Evolutionary conservation across 2,329 filamentous ascomycete species (phyloP).

Genomic region (Westerdykella ornata): DNA sequence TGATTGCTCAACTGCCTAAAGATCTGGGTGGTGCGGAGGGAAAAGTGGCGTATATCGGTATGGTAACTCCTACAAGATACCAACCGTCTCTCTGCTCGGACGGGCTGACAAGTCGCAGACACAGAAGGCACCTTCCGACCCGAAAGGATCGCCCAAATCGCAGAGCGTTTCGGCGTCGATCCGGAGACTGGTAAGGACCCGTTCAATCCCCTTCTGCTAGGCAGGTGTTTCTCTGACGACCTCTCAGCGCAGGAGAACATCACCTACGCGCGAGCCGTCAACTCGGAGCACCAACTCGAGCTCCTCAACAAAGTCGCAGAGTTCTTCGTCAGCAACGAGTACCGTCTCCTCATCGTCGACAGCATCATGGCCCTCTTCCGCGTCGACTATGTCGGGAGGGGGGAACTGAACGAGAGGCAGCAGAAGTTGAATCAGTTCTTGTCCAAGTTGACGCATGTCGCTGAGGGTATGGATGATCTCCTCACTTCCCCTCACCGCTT

Average conservation of each 20-base stretch:
- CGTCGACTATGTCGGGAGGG: conserved; percentile 60
- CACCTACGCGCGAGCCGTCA: conserved; percentile 56
- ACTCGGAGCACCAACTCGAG: conserved; percentile 61
- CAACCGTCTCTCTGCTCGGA: background rate
- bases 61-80: conserved; percentile 2
- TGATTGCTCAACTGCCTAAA: conserved; percentile 53
- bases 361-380: conserved; percentile 65
- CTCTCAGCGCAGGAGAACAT: conserved; percentile 60
- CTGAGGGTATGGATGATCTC: conserved; percentile 44
- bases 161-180: conserved; percentile 55
- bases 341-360: conserved; percentile 61
- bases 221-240: conserved; percentile 42
- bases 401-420: conserved; percentile 61
- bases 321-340: conserved; percentile 57
- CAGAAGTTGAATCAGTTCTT: conserved; percentile 62
- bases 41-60: conserved; percentile 62
- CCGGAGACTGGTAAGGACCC: conserved; percentile 25
- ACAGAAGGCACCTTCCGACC: conserved; percentile 52
- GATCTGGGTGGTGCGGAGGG: conserved; percentile 61
- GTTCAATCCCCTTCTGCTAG: background rate
- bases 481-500: background rate
- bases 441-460: conserved; percentile 57
- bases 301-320: conserved; percentile 55
- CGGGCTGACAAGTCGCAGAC: conserved; percentile 41
- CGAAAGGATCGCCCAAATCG: conserved; percentile 60